Base-by-base conservation (phyloP, 768 basidiomycete species). In the Pisolithus microcarpus region DNA sequence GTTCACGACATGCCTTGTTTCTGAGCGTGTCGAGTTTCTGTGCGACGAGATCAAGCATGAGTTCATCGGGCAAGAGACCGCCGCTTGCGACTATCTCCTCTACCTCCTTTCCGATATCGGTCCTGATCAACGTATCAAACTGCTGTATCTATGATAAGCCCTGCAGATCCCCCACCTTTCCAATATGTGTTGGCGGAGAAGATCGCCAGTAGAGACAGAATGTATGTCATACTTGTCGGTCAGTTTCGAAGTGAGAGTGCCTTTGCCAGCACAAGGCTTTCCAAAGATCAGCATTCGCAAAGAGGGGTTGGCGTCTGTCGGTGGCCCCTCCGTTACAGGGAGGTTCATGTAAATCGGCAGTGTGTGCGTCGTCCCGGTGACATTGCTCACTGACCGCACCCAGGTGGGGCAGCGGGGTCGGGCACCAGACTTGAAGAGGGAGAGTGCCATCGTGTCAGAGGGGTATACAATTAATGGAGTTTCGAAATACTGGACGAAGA, bases 121-220 rank as follows among this genome's bases (percentile, higher is more conserved):
- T 86, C 58, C 82, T 80, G 49, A 43, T 18, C n/a, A 7, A 18
- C 5, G 39, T 38, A 3, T 18, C 13, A 18, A 23, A 16, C 26
- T 24, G 15, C 48, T 44, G 9, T 9, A 30, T 34, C 44, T 43
- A 43, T 21, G 28, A 31, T 19, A 52, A 19, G 30, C 38, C 42
- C 21, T 31, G 21, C 13, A 24, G 36, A 19, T 1, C 15, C 61
- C 75, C 24, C 46, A 80, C 77, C 74, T 67, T 57, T 86, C 79
- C 13, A 75, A 70, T 57, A 95, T 92, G 57, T 95, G 87, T 52
- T 84, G 83, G 54, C 92, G 75, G 56, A 94, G 70, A 19, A 93
- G 70, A 66, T 95, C 91, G 18, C 91, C 91, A 2, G 89, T 88
- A 3, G 87, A 91, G 51, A 93, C 69, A 24, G 82, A 78, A 15